Evolutionary conservation across 1,139 yeast genomes (phyloP).

Genomic region (Sugiyamaella xylanicola): DNA sequence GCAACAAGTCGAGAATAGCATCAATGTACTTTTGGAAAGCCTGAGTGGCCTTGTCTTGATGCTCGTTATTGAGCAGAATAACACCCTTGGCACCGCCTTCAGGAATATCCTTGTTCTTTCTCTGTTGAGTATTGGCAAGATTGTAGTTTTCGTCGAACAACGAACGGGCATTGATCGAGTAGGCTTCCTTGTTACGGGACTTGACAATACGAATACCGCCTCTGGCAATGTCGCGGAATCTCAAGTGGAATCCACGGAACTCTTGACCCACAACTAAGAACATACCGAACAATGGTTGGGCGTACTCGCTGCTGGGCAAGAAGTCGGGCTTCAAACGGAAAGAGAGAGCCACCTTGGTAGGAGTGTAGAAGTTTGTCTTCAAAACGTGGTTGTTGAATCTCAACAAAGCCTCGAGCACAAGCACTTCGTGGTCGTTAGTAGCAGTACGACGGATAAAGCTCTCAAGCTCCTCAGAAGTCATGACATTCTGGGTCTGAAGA

Average conservation of each 20-base stretch:
- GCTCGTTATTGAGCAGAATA: slow-evolving; percentile 72
- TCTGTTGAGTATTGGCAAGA: slow-evolving; percentile 93
- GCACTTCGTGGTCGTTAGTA: slow-evolving; percentile 75
- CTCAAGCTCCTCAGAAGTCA: slow-evolving; percentile 74
- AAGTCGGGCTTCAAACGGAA: slow-evolving; percentile 87
- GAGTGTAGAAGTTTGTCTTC: slow-evolving; percentile 91
- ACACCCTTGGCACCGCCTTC: slow-evolving; percentile 99
- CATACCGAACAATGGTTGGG: slow-evolving; percentile 92
- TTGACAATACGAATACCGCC: slow-evolving; percentile 98
- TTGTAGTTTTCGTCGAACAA: slow-evolving; percentile 96
- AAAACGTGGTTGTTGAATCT: slow-evolving; percentile 82
- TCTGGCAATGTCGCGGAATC: slow-evolving; percentile 96
- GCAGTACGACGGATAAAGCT: slow-evolving; percentile 67
- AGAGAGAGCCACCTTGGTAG: slow-evolving; percentile 92
- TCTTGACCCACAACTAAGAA: slow-evolving; percentile 95
- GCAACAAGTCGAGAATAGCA: slow-evolving; percentile 80
- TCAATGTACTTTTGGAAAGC: slow-evolving; percentile 94
- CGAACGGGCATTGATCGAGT: slow-evolving; percentile 80
- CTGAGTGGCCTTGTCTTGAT: slow-evolving; percentile 79
- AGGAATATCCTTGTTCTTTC: slow-evolving; percentile 96
- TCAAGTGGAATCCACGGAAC: slow-evolving; percentile 94
- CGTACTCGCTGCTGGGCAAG: slow-evolving; percentile 83
- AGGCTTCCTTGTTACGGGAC: slow-evolving; percentile 83
- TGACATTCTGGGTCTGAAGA: slow-evolving; percentile 74
- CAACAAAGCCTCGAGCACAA: slow-evolving; percentile 80